A percentile compares a stretch with the other conserved stretches of the same genome.
phyloP scores from a whole-genome alignment of 2,329 filamentous ascomycete genomes.

The Harringtonia lauricola region DNA sequence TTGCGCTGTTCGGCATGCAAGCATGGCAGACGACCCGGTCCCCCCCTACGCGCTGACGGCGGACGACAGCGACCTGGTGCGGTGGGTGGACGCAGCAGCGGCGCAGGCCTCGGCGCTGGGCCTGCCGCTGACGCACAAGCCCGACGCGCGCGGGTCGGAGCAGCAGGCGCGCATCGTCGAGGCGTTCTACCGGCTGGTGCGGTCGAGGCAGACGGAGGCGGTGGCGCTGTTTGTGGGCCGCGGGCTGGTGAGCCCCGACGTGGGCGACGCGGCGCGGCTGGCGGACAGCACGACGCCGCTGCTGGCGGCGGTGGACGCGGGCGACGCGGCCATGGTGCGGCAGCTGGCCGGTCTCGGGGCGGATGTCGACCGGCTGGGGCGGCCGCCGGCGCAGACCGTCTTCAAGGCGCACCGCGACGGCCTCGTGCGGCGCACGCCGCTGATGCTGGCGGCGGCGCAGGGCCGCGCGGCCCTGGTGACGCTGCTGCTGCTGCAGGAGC shows the following conservation, averaged over 20 bases:
- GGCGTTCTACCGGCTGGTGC: slow-evolving; percentile 4
- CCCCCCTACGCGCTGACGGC: slow-evolving; percentile 11
- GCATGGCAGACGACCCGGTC: slow-evolving; percentile 2
- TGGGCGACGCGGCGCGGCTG: slow-evolving; percentile 11
- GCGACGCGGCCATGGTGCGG: slow-evolving; percentile 21
- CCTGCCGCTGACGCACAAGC: slow-evolving; percentile 13
- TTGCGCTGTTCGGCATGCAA: too few species aligned
- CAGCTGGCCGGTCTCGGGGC: slow-evolving; percentile 24
- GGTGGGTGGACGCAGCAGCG: slow-evolving; percentile 6
- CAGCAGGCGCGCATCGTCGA: slow-evolving; percentile 2
- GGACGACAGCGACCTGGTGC: slow-evolving; percentile 4
- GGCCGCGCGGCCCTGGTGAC: slow-evolving; percentile 30
- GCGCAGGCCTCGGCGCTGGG: slow-evolving; percentile 6
- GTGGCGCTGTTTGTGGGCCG: slow-evolving; percentile 19
- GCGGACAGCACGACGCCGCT: slow-evolving; percentile 22
- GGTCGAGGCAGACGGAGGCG: slow-evolving; percentile 14
- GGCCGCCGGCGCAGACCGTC: slow-evolving; percentile 8
- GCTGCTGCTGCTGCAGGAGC: slow-evolving; percentile 27
- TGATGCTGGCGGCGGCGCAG: slow-evolving; percentile 29
- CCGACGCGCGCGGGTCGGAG: background rate
- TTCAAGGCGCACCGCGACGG: slow-evolving; percentile 8
- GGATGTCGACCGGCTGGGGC: slow-evolving; percentile 16
- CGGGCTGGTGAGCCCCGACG: slow-evolving; percentile 28
- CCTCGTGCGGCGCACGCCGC: slow-evolving; percentile 26
- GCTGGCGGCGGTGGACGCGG: slow-evolving; percentile 21